Base-by-base conservation (phyloP, 2,329 filamentous ascomycete species). In the Fusarium veterinarium region DNA sequence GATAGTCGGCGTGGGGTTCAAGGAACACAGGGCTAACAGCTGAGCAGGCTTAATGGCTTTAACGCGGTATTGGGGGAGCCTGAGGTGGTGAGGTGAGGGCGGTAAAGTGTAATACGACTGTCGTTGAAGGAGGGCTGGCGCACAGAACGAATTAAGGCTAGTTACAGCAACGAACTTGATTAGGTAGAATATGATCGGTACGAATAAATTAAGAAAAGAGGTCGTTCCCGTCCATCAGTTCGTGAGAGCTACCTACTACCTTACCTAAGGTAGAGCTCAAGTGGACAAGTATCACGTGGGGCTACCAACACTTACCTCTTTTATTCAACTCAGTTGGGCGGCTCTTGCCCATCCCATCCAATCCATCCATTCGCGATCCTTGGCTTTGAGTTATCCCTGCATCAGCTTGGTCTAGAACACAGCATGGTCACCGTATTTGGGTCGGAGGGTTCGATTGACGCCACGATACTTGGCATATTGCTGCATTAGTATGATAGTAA, bases 231-330 rank as follows among this genome's bases (percentile, higher is more conserved):
- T 48, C 20, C 14, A 49, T n/a, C 33, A 42, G 41, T 48, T 61
- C 69, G 64, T 45, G 71, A 76, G 62, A 59, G 49, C 64, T 37
- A 37, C 35, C 35, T 33, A 30, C 46, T 49, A 49, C 46, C 46
- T 49, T 30, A 49, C 46, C 30, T 48, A 28, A 28, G 42, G 23
- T 61, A 42, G 45, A 69, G 59, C 71, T 73, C 48, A 37, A 45
- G 62, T 67, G 64, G 61, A 52, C 61, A 70, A 67, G 62, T 73
- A 77, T 77, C 76, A 77, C 76, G 76, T 77, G 76, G 73, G 73
- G 71, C 59, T 44, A 48, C 42, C 20, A 55, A 38, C 14, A 38
- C 49, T 62, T 57, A 44, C 60, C 30, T 40, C 48, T 42, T 33
- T 42, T 23, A 37, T 25, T 42, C n/a, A 17, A 14, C 33, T 19